Base-by-base conservation (phyloP, 768 basidiomycete species). In the Gelatoporia subvermispora region DNA sequence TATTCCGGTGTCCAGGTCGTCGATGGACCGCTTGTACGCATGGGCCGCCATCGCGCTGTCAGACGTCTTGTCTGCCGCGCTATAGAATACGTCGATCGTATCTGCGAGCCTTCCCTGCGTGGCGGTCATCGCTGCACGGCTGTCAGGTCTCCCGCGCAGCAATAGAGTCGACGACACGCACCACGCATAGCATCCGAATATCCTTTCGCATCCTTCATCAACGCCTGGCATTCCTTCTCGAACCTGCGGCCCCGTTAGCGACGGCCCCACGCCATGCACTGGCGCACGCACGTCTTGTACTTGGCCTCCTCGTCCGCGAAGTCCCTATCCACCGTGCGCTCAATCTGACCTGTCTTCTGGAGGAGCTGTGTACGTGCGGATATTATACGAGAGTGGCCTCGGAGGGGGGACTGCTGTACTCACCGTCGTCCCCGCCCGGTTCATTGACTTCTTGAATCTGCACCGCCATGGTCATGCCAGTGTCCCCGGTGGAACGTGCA, bases 281-380 rank as follows among this genome's bases (percentile, higher is more conserved):
- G 46, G n/a, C 7, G 37, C 8, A 72, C 91, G 65, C 65, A 96
- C 94, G 79, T 79, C 72, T 83, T 81, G 74, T 83, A 97, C 64
- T 93, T 89, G 41, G 84, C 80, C 65, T 96, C 92, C 67, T 96
- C 94, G 49, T 93, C 86, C 13, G 85, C 76, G 60, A 96, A 98
- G 61, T 98, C 93, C 43, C 89, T 74, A 68, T 98, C 95, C 21
- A 96, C 81, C 0, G 95, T 98, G 23, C 93, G 78, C 65, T 98
- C 95, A 51, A 98, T 92, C 69, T 97, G 94, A 48, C 95, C 95
- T 1, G 94, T 95, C 81, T 97, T 97, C 76, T 97, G 94, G 65
- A 95, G 78, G 59, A 98, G 78, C 89, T 93, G 62, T 37, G 43
- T 28, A 22, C 24, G 47, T 36, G 55, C 47, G 35, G 43, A 44